Evolutionary conservation across 1,284 basidiomycete genomes (phyloP), one percentile per base, ranked within the genome.

Genomic region (Ustilago esculenta): DNA sequence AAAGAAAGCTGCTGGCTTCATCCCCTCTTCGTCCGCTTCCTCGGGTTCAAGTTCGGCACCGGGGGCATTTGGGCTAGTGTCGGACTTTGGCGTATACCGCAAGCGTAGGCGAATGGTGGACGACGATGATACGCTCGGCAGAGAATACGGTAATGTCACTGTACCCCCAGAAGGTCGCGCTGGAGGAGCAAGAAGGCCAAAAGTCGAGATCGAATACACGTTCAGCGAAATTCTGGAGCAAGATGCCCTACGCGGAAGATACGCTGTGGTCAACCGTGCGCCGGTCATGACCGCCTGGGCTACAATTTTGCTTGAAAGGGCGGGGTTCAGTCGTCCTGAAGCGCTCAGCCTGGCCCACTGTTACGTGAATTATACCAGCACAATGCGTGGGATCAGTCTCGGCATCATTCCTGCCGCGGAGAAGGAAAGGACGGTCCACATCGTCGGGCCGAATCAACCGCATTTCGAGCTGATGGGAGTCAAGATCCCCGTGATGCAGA

Each of bases 251-350:
- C 49, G 41, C 0, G 74, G 75, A 36, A 90, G 88, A 73, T 86
- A 82, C 10, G 86, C 88, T 23, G 85, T 92, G 9, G 86, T 92
- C 47, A 98, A 98, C 82, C 89, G 94, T 18, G 94, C 94, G 1
- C 94, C 95, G 0, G 86, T 97, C 50, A 92, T 97, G 91, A 92
- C 90, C 43, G 92, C 90, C 1, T 98, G 94, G 94, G 88, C 92
- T 0, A 90, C 87, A 52, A 84, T 92, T 32, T 90, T 97, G 15
- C 90, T 92, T 7, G 91, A 94, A 74, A 85, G 88, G 24, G 85
- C 95, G 57, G 92, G 92, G 2, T 98, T 98, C 80, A 86, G 88
- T 48, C 85, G 89, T 46, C 87, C 91, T 70, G 95, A 98, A 83
- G 91, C 95, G 1, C 85, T 98, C 32, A 93, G 90, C 74, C 90